Evolutionary conservation across 2,329 filamentous ascomycete species (phyloP), one percentile per base, ranked within the genome.

Genomic region (Scorias spongiosa): DNA sequence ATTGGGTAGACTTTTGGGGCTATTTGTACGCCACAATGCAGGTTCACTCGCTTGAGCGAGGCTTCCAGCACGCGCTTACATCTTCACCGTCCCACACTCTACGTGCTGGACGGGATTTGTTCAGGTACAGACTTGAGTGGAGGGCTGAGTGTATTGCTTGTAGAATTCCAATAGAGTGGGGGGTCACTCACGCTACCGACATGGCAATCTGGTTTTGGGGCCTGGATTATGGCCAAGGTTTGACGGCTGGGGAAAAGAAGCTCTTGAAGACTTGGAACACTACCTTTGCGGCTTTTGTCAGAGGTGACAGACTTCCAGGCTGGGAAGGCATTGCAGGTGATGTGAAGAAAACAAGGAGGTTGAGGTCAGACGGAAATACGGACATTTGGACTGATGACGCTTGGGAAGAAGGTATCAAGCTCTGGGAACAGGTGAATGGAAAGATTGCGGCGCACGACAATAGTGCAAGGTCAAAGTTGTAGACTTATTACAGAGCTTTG

Each of bases 141-240:
- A 64, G 72, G 4, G 65, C 69, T 5, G 56, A 64, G 39, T 72
- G 68, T 46, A 64, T 67, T 2, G 66, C 70, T 39, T 48, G 51
- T 5, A 49, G 50, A 2, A 51, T 67, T 9, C 70, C 71, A 1
- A 56, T 54, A 1, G 59, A 65, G 36, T 76, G 69, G 66, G 71
- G 69, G 2, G 71, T 71, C 2, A 76, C 72, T 12, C 74, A 77
- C 52, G 64, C 64, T 0, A 69, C 69, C 0, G 73, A 77, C 48
- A 63, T 69, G 52, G 58, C 63, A 5, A 66, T 76, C 28, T 77
- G 74, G 74, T 72, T 75, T 45, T 76, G 67, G 66, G 74, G 73
- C 0, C 65, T 69, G 48, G 68, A 67, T 1, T 45, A 51, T 29
- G 58, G 57, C 4, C 46, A 51, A 1, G 57, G 57, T 1, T 45